Percentiles rank a stretch among this genome's conserved stretches.
These are phyloP conservation scores for Dovyalis caffra DNA, from an alignment of 345 rosid species.

Conservation along the genomic window DNA sequence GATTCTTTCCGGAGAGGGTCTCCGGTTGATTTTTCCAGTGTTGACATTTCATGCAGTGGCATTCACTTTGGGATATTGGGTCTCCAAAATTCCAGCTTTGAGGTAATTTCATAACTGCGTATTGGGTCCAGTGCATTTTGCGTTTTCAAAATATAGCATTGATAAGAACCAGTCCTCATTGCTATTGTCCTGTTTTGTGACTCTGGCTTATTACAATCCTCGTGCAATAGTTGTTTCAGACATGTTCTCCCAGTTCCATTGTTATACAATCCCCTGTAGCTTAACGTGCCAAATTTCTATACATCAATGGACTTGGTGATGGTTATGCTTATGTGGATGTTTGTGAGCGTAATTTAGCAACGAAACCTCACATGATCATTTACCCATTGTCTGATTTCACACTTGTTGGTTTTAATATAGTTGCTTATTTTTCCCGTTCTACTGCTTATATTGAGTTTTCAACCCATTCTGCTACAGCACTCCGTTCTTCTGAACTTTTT, in stretches of 20 bases:
- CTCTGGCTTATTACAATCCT: not conserved
- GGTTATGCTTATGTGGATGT: too few relatives aligned
- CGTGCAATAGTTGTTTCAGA: not conserved
- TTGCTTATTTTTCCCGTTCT: not conserved
- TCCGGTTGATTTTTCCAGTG: conserved; percentile 70
- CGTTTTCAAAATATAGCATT: not conserved
- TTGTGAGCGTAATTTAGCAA: not conserved
- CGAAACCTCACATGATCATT: not conserved
- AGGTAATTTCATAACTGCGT: conserved; percentile 43
- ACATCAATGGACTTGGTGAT: too few relatives aligned
- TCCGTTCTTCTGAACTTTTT: too few relatives aligned
- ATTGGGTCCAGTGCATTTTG: not conserved
- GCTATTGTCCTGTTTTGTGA: conserved; percentile 4
- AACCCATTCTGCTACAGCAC: too few relatives aligned
- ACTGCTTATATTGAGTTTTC: not conserved
- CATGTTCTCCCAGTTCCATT: not conserved
- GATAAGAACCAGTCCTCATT: not conserved
- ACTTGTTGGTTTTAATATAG: not conserved
- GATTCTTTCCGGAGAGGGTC: conserved; percentile 70
- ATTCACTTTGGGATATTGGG: conserved; percentile 82
- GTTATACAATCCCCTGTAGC: not conserved
- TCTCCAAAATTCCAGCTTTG: conserved; percentile 67
- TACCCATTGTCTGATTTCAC: not conserved
- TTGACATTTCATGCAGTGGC: conserved; percentile 75
- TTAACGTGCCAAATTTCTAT: too few relatives aligned